Evolutionary conservation across 1,284 basidiomycete species (phyloP).

Genomic region (Cerrena zonata): DNA sequence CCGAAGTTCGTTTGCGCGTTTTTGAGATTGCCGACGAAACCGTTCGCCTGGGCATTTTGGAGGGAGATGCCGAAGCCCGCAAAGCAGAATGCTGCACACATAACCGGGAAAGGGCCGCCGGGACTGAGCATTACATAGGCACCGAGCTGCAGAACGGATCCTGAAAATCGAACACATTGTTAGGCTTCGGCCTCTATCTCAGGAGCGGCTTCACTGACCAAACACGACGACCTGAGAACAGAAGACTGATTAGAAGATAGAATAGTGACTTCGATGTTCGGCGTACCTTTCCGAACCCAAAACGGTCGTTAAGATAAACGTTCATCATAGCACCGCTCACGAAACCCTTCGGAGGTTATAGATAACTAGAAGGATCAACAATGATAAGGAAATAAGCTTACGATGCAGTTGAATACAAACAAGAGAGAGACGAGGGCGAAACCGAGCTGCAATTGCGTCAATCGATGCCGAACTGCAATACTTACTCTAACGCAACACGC

Average conservation of each 20-base stretch:
- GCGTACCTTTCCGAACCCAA: constrained; percentile 47
- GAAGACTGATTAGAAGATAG: background rate
- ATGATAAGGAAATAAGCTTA: constrained; percentile 29
- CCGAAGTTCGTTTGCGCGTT: constrained; percentile 47
- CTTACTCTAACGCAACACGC: constrained; percentile 10
- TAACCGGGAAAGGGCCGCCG: constrained; percentile 62
- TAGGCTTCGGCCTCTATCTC: constrained; percentile 17
- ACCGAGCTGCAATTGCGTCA: constrained; percentile 30
- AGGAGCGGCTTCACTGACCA: constrained; percentile 16
- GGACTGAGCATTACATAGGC: constrained; percentile 44
- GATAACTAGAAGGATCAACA: constrained; percentile 22
- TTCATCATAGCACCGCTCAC: constrained; percentile 48
- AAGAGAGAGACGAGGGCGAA: constrained; percentile 45
- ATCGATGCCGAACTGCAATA: background rate
- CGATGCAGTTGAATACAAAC: constrained; percentile 34
- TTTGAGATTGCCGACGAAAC: constrained; percentile 43
- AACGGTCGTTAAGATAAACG: constrained; percentile 47
- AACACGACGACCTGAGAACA: constrained; percentile 33
- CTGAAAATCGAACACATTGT: constrained; percentile 12
- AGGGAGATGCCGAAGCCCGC: constrained; percentile 53
- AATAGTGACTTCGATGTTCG: background rate
- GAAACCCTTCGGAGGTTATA: constrained; percentile 38
- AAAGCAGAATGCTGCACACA: constrained; percentile 53
- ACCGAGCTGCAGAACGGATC: constrained; percentile 40
- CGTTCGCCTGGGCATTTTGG: constrained; percentile 54